These are phyloP conservation scores for Saccharomycopsis sp. DNA, from an alignment of 805 yeast genomes.

Conservation along the genomic window DNA sequence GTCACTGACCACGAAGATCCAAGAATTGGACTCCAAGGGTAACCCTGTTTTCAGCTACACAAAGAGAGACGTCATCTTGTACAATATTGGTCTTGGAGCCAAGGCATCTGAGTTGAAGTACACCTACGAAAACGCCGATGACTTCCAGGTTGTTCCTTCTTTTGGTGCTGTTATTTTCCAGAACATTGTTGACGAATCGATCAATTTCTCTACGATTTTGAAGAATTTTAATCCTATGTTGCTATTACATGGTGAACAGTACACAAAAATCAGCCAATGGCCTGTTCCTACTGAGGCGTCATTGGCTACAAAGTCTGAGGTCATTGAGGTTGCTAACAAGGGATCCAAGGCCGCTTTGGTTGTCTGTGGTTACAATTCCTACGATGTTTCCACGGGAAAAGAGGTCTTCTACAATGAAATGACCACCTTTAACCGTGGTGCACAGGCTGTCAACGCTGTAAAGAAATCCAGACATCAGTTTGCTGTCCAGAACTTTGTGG, in stretches of 20 bases:
- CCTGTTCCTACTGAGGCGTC: constrained; percentile 72
- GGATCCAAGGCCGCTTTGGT: constrained; percentile 75
- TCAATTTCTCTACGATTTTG: constrained; percentile 36
- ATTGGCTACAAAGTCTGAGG: constrained; percentile 53
- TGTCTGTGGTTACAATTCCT: constrained; percentile 65
- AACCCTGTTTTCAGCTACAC: constrained; percentile 47
- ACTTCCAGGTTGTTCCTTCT: constrained; percentile 83
- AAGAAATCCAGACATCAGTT: constrained; percentile 48
- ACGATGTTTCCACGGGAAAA: constrained; percentile 63
- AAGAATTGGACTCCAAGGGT: constrained; percentile 35
- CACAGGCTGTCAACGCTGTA: constrained; percentile 37
- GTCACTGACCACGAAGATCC: constrained; percentile 42
- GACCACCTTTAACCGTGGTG: constrained; percentile 76
- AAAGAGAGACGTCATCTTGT: constrained; percentile 68
- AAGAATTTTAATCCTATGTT: constrained; percentile 84
- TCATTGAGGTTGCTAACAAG: constrained; percentile 76
- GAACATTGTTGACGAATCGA: constrained; percentile 4
- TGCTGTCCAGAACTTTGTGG: constrained; percentile 40
- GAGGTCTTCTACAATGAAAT: constrained; percentile 73
- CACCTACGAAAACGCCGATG: constrained; percentile 65
- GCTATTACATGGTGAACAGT: constrained; percentile 93
- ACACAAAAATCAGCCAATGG: constrained; percentile 64
- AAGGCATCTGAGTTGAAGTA: constrained; percentile 68
- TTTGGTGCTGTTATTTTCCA: constrained; percentile 74
- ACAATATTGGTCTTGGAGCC: constrained; percentile 89